A percentile compares a stretch with the other conserved stretches of the same genome.
phyloP scores from a whole-genome alignment of 2,329 filamentous ascomycete genomes.

The Cladophialophora immunda region DNA sequence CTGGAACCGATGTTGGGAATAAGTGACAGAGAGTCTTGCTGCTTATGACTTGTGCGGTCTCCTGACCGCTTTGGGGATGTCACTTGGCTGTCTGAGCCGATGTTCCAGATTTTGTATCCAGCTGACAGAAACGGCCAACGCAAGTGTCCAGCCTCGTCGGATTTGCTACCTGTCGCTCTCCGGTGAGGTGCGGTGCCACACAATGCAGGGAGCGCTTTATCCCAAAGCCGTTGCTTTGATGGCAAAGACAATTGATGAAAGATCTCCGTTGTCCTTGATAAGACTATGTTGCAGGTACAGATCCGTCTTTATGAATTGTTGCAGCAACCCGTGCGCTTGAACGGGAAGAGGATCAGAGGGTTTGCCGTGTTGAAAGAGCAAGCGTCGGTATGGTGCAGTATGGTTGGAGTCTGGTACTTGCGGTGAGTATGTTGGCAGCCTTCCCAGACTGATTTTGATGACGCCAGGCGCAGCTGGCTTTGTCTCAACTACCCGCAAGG shows the following conservation, averaged over 20 bases:
- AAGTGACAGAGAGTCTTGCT: constrained; percentile 17
- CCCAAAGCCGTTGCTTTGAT: constrained; percentile 26
- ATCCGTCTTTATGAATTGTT: constrained; percentile 32
- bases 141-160: constrained; percentile 5
- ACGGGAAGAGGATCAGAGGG: constrained; percentile 7
- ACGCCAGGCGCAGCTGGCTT: constrained; percentile 31
- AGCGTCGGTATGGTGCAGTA: constrained; percentile 33
- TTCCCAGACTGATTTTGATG: constrained; percentile 25
- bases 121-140: constrained; percentile 5
- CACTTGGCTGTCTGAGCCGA: constrained; percentile 24
- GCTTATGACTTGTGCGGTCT: neutral
- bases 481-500: constrained; percentile 36
- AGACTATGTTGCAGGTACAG: constrained; percentile 26
- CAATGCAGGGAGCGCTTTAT: constrained; percentile 30
- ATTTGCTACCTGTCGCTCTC: constrained; percentile 27
- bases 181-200: constrained; percentile 16
- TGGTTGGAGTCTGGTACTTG: constrained; percentile 26
- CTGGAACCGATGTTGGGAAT: neutral
- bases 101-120: constrained; percentile 27
- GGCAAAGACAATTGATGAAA: constrained; percentile 34
- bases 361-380: constrained; percentile 16
- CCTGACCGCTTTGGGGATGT: constrained; percentile 17
- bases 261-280: constrained; percentile 31
- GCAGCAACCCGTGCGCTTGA: constrained; percentile 33
- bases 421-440: constrained; percentile 28